phyloP scores from a whole-genome alignment of 2,329 filamentous ascomycete genomes.

The Hypoxylon sp. region DNA sequence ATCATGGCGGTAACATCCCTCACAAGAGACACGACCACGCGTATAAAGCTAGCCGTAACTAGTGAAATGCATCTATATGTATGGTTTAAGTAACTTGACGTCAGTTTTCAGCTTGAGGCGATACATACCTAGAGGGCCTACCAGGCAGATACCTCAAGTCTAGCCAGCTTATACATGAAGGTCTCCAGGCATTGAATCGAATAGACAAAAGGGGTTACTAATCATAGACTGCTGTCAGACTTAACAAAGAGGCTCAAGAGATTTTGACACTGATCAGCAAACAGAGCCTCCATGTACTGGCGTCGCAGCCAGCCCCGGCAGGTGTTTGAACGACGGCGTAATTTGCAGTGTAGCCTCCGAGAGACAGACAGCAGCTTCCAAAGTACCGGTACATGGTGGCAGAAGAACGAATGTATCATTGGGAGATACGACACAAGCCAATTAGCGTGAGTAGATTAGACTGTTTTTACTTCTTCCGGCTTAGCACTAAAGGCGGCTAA shows the following conservation, averaged over 20 bases:
- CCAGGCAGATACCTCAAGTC: too few species aligned
- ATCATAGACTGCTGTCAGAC: background rate
- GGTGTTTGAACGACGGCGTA: background rate
- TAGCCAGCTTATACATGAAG: too few species aligned
- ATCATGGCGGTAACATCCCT: background rate
- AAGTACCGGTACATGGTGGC: conserved; percentile 5
- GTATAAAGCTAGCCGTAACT: background rate
- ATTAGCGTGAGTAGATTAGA: conserved; percentile 17
- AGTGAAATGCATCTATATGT: too few species aligned
- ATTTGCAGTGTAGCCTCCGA: background rate
- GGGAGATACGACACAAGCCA: conserved; percentile 14
- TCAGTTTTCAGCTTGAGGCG: too few species aligned
- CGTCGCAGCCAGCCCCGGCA: background rate
- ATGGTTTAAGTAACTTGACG: too few species aligned
- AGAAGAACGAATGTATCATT: conserved; percentile 3
- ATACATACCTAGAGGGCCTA: too few species aligned
- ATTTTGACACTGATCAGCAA: background rate
- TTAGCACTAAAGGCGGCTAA: conserved; percentile 28
- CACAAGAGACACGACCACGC: background rate
- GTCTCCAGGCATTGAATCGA: too few species aligned
- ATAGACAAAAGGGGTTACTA: background rate
- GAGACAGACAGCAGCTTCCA: background rate
- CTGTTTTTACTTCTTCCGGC: conserved; percentile 30
- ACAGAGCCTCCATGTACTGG: background rate
- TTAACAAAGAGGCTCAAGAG: background rate